Conservation (phyloP, 805 yeast genomes). For the Suhomyces sp. region DNA sequence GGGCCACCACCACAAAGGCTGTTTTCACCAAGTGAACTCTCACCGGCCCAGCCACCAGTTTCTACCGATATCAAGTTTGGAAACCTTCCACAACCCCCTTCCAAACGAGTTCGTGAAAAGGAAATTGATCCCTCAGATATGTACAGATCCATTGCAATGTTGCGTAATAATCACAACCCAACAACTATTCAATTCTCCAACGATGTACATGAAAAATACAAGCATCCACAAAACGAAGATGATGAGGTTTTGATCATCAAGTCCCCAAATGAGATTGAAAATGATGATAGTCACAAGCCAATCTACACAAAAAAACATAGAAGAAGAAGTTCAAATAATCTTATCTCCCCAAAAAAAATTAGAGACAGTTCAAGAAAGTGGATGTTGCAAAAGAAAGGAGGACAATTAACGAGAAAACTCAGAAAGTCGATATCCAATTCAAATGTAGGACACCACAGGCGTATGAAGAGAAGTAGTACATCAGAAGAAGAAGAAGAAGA, state of each 20-base stretch:
- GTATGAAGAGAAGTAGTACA: background rate
- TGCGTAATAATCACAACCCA: slow-evolving; percentile 32
- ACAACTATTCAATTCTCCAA: slow-evolving; percentile 10
- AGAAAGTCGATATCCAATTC: slow-evolving; percentile 19
- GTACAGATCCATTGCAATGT: slow-evolving; percentile 78
- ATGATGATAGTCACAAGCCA: slow-evolving; percentile 28
- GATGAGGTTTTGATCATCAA: slow-evolving; percentile 78
- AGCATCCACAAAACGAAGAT: slow-evolving; percentile 42
- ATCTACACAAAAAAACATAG: slow-evolving; percentile 31
- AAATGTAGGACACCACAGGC: background rate
- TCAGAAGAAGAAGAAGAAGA: background rate
- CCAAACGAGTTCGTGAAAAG: slow-evolving; percentile 29
- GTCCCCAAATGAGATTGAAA: slow-evolving; percentile 73
- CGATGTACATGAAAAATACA: slow-evolving; percentile 2
- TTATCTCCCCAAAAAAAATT: slow-evolving; percentile 7
- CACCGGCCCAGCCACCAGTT: background rate
- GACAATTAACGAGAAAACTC: slow-evolving; percentile 22
- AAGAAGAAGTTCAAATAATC: slow-evolving; percentile 7
- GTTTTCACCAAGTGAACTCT: background rate
- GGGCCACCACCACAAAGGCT: too few relatives aligned
- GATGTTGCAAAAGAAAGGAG: slow-evolving; percentile 13
- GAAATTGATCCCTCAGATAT: slow-evolving; percentile 76
- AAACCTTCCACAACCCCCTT: slow-evolving; percentile 54
- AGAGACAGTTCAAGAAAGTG: slow-evolving; percentile 12
- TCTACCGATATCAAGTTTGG: slow-evolving; percentile 51